A percentile compares a stretch with the other conserved stretches of the same genome.
These are phyloP conservation scores for Massarina eburnea DNA, from an alignment of 2,329 filamentous ascomycete species.

Conservation along the genomic window DNA sequence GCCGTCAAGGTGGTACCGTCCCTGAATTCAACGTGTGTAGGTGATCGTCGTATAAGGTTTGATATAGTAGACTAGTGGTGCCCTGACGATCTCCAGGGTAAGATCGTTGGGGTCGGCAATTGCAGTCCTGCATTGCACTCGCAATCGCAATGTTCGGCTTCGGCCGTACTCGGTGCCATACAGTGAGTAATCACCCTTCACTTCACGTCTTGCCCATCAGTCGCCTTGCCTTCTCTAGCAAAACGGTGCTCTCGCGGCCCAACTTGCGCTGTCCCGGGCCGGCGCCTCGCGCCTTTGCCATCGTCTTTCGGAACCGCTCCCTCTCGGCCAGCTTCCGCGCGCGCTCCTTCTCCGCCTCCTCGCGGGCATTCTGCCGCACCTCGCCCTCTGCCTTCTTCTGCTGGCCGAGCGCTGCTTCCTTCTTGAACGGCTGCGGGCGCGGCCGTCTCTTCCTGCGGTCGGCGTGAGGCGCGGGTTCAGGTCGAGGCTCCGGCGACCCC, in stretches of 20 bases:
- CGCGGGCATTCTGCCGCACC: constrained; percentile 58
- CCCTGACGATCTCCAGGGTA: no score
- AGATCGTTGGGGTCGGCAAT: no score
- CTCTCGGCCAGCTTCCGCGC: constrained; percentile 59
- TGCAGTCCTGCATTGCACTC: no score
- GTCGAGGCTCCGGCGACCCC: constrained; percentile 17
- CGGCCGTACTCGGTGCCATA: no score
- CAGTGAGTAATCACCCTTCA: no score
- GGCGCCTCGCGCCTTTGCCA: constrained; percentile 62
- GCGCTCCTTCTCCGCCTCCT: constrained; percentile 65
- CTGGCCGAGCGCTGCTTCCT: constrained; percentile 51
- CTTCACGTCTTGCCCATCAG: constrained; percentile 54
- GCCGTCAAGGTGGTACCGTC: no score
- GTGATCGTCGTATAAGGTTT: no score
- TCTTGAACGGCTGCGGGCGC: constrained; percentile 44
- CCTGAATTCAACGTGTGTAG: no score
- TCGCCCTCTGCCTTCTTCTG: constrained; percentile 65
- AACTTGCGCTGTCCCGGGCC: constrained; percentile 74
- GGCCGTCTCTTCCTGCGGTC: constrained; percentile 26
- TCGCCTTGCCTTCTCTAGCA: constrained; percentile 77
- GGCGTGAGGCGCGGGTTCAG: constrained; percentile 13
- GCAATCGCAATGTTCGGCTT: no score
- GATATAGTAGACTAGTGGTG: no score
- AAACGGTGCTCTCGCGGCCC: constrained; percentile 74
- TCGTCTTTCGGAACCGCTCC: constrained; percentile 69